Evolutionary conservation across 805 yeast genomes (phyloP), one percentile per base, ranked within the genome.

Genomic region (Candida manassasensis): DNA sequence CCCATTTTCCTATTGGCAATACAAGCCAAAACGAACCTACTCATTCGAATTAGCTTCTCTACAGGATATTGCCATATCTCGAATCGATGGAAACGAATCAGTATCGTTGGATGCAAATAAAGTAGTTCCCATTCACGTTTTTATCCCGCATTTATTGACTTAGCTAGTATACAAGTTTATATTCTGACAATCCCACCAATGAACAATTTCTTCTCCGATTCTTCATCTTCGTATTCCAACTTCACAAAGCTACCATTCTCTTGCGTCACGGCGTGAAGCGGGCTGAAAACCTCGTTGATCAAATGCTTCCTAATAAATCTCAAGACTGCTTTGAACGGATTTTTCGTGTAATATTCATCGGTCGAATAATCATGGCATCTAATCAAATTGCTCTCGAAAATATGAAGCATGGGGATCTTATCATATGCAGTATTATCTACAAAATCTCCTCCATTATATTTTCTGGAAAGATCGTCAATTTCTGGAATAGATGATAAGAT

Each of bases 351-450:
- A 34, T 42, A 36, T 13, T 47, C 47, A 1, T 32, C 43, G 2
- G 32, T 31, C 3, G 32, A 19, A 36, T 47, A 51, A 21, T 48
- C 50, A 34, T 46, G 55, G 21, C 52, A 48, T 32, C 57, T 43
- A 28, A 57, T 48, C 31, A 48, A 38, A 40, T 59, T 55, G 36
- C 46, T 50, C 38, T 59, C 63, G 35, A 59, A 54, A 13, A 59
- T 50, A 41, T 59, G 63, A 8, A 54, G 24, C 6, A 50, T 38
- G 3, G 62, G 61, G 14, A 51, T 38, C 12, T 40, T 32, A 3
- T 37, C 40, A 18, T 14, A 6, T 29, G 10, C n/a, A 16, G 4
- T 4, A 3, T 21, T n/a, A 10, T 22, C n/a, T n/a, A 11, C 27
- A 24, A 24, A 6, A 11, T 14, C 12, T 7, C 25, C 19, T 14